Percentiles rank a stretch among this genome's conserved stretches.
Evolutionary conservation across 2,329 filamentous ascomycete genomes (phyloP).

Genomic region (Colletotrichum eremochloae): DNA sequence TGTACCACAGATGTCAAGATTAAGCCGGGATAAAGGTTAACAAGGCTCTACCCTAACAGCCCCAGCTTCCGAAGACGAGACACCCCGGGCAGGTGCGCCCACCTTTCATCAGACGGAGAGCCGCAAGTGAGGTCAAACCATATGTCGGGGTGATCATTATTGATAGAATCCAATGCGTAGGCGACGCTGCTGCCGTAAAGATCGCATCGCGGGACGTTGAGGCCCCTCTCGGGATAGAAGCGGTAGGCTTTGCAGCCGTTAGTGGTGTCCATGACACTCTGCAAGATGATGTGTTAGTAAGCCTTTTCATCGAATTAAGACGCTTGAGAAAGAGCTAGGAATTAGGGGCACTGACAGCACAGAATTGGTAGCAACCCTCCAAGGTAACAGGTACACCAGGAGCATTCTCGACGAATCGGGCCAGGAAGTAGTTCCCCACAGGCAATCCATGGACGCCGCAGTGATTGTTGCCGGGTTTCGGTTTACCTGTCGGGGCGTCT

Average conservation of each 20-base stretch:
- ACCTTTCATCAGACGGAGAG: constrained; percentile 48
- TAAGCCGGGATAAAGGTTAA: too few species aligned
- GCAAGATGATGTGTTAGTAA: neutral
- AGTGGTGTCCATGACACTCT: constrained; percentile 50
- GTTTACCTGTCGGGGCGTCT: constrained; percentile 49
- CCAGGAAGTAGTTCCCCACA: constrained; percentile 54
- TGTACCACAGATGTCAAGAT: neutral
- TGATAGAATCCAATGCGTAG: constrained; percentile 48
- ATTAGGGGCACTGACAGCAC: constrained; percentile 49
- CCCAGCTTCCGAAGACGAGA: constrained; percentile 34
- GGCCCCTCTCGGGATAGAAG: constrained; percentile 50
- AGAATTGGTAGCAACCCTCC: constrained; percentile 59
- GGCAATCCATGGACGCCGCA: constrained; percentile 56
- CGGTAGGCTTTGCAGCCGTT: constrained; percentile 54
- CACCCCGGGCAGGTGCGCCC: constrained; percentile 42
- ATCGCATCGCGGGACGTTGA: constrained; percentile 52
- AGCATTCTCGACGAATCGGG: constrained; percentile 54
- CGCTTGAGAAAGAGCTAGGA: neutral
- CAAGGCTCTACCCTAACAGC: constrained; percentile 4
- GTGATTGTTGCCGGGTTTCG: constrained; percentile 48
- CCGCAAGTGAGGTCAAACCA: constrained; percentile 56
- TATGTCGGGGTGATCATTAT: constrained; percentile 47
- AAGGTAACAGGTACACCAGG: constrained; percentile 52
- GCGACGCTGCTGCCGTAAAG: constrained; percentile 53
- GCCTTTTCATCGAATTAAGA: too few species aligned